Conservation (phyloP, 2,329 filamentous ascomycete genomes). For the Juglanconis oblonga region DNA sequence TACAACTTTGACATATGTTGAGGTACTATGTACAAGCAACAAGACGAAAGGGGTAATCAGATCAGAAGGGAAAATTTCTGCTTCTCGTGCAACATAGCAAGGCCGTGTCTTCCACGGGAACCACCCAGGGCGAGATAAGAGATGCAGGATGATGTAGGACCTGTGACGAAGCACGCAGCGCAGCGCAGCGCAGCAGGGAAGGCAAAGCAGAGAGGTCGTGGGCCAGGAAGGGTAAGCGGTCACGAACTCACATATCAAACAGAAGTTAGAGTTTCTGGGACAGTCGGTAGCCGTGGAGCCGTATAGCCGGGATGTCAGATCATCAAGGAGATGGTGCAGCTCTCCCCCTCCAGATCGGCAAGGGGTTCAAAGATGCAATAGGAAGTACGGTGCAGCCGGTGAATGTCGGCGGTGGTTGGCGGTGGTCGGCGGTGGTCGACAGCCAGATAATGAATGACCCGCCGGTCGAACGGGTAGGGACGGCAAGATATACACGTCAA, state of each 20-base stretch:
- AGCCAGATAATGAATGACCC: not conserved
- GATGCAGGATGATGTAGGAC: conserved; percentile 8
- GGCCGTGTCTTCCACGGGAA: conserved; percentile 7
- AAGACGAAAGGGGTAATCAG: not conserved
- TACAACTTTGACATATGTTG: not conserved
- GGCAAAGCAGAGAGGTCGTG: not conserved
- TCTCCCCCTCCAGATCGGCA: not conserved
- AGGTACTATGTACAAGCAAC: not conserved
- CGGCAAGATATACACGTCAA: not conserved
- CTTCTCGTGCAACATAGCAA: conserved; percentile 11
- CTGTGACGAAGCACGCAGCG: not conserved
- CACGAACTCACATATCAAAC: conserved; percentile 13
- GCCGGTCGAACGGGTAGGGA: not conserved
- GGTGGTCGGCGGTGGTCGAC: too few species aligned
- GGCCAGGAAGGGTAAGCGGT: not conserved
- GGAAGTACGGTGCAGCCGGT: not conserved
- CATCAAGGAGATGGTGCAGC: not conserved
- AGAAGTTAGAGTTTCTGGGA: not conserved
- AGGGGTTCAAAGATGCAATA: not conserved
- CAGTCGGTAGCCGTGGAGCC: too few species aligned
- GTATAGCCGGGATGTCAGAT: too few species aligned
- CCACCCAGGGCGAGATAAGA: conserved; percentile 14
- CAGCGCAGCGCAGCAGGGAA: not conserved
- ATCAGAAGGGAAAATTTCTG: conserved; percentile 7
- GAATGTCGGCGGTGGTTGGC: not conserved